These are phyloP conservation scores for Westerdykella aurantiaca DNA, from an alignment of 2,329 filamentous ascomycete genomes.

Conservation along the genomic window DNA sequence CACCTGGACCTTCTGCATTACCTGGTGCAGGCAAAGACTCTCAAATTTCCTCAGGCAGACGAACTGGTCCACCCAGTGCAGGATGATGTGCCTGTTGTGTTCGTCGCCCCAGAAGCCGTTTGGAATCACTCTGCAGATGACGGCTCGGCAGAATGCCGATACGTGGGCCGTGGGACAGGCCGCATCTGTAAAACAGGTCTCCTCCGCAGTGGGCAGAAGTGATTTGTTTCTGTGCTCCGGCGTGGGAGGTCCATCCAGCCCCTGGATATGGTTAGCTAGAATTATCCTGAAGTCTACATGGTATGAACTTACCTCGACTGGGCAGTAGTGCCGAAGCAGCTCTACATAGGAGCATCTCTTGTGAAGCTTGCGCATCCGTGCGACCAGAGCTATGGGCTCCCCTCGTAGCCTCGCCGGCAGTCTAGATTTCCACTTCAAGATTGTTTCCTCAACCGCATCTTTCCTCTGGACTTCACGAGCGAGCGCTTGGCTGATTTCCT, in stretches of 20 bases:
- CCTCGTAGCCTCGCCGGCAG: constrained; percentile 67
- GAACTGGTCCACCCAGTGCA: constrained; percentile 70
- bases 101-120: constrained; percentile 65
- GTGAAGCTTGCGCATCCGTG: constrained; percentile 65
- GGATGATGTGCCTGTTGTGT: constrained; percentile 58
- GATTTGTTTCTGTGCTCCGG: constrained; percentile 21
- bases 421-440: constrained; percentile 32
- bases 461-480: constrained; percentile 14
- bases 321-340: constrained; percentile 76
- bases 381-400: constrained; percentile 52
- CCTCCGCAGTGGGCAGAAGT: constrained; percentile 17
- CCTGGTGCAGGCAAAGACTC: constrained; percentile 69
- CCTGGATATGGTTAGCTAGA: constrained; percentile 17
- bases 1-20: constrained; percentile 71
- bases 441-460: constrained; percentile 12
- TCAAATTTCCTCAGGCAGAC: constrained; percentile 75
- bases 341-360: constrained; percentile 71
- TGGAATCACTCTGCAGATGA: constrained; percentile 67
- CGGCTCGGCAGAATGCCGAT: constrained; percentile 80
- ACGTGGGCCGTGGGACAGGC: constrained; percentile 64
- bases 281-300: not conserved
- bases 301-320: constrained; percentile 35
- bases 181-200: constrained; percentile 53
- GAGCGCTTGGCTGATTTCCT: constrained; percentile 57
- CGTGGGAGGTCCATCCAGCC: constrained; percentile 19